These are phyloP conservation scores for Sporothrix mexicana DNA, from an alignment of 2,329 filamentous ascomycete genomes.

Conservation along the genomic window DNA sequence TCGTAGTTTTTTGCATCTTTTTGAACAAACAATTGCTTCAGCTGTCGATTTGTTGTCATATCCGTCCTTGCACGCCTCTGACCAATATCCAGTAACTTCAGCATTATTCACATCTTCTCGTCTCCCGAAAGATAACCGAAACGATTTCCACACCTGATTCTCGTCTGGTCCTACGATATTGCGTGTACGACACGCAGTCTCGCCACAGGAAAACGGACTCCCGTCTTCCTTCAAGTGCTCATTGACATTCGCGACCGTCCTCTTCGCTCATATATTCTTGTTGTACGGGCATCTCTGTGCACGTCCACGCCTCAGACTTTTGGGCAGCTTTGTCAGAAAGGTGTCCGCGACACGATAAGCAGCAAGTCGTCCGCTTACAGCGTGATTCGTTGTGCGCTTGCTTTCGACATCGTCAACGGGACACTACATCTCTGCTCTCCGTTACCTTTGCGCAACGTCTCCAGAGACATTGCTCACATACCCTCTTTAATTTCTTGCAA, in stretches of 20 bases:
- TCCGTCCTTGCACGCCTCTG: background rate
- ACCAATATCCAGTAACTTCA: background rate
- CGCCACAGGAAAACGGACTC: slow-evolving; percentile 27
- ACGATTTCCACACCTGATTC: background rate
- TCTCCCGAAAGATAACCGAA: background rate
- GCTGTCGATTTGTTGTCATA: background rate
- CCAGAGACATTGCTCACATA: slow-evolving; percentile 2
- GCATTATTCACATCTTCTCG: background rate
- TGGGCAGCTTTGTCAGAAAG: background rate
- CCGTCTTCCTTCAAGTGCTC: slow-evolving; percentile 25
- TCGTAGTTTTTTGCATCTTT: background rate
- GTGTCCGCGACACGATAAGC: background rate
- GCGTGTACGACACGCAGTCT: slow-evolving; percentile 26
- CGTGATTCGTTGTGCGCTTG: background rate
- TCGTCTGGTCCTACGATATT: slow-evolving; percentile 32
- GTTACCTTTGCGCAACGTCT: slow-evolving; percentile 30
- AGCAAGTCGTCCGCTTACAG: slow-evolving; percentile 7
- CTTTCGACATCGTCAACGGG: slow-evolving; percentile 24
- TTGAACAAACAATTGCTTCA: background rate
- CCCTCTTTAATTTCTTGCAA: background rate
- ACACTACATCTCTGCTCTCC: slow-evolving; percentile 27
- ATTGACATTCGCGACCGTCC: slow-evolving; percentile 4
- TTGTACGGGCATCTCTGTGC: slow-evolving; percentile 3
- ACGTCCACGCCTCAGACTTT: background rate
- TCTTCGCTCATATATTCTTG: slow-evolving; percentile 14